Evolutionary conservation across 225 moss, liverwort and hornwort genomes (phyloP).

Genomic region (Pleurozium schreberi): DNA sequence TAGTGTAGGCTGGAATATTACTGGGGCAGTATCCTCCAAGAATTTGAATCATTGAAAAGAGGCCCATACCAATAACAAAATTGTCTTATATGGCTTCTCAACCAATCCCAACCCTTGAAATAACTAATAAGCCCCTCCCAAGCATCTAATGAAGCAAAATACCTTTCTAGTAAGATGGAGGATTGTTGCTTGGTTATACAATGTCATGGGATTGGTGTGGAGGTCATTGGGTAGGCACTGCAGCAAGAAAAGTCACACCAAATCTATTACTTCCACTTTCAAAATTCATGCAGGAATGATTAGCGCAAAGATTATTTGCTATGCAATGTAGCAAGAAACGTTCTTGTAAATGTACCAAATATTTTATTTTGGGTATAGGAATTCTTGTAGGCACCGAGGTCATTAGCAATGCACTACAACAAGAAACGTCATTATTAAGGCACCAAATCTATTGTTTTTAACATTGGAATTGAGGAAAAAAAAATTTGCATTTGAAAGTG

Average conservation of each 20-base stretch:
- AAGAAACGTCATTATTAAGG: neutral
- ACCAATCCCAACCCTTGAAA: no score
- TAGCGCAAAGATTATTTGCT: accelerated
- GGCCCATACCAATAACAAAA: accelerated
- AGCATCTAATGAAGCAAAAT: neutral
- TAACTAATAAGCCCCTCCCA: accelerated
- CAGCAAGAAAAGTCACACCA: accelerated
- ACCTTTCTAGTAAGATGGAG: no score
- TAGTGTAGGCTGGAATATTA: neutral
- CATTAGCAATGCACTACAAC: accelerated
- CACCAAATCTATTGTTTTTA: neutral
- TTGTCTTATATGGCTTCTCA: neutral
- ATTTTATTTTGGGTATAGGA: neutral
- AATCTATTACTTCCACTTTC: neutral
- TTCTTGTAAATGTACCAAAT: neutral
- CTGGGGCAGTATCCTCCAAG: accelerated
- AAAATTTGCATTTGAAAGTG: neutral
- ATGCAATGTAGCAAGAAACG: accelerated
- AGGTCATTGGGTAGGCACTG: accelerated
- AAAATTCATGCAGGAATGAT: no score
- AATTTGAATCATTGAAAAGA: neutral
- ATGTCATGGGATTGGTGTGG: no score
- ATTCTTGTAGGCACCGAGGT: accelerated
- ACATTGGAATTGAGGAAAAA: neutral
- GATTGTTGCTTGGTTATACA: accelerated